Percentiles rank a stretch among this genome's conserved stretches.
phyloP scores from a whole-genome alignment of 2,329 filamentous ascomycete genomes.

The Sarocladiaceae sp. region DNA sequence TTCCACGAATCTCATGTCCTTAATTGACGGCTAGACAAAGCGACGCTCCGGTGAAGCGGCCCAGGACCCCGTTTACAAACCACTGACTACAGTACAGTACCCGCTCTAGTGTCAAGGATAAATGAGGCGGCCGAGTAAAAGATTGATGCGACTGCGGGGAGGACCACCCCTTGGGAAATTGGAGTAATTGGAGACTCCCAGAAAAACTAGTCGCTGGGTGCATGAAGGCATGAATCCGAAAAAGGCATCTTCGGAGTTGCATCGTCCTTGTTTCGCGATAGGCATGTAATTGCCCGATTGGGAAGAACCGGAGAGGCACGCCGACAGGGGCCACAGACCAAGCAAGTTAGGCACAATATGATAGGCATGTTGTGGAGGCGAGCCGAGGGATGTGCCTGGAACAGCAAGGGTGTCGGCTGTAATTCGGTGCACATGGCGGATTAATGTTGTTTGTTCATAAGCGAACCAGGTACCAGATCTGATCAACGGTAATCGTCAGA shows the following conservation, averaged over 20 bases:
- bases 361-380: not conserved
- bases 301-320: not conserved
- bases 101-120: not conserved
- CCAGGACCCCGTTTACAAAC: not conserved
- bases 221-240: not conserved
- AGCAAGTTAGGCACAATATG: too few relatives aligned
- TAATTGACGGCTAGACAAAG: not conserved
- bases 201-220: not conserved
- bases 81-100: not conserved
- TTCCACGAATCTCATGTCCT: not conserved
- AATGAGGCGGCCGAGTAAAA: not conserved
- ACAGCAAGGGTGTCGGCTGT: not conserved
- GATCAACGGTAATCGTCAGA: not conserved
- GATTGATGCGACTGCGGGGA: not conserved
- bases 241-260: constrained; percentile 2
- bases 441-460: not conserved
- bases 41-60: not conserved
- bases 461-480: constrained; percentile 8
- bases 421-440: not conserved
- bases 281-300: constrained; percentile 1
- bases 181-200: constrained; percentile 2
- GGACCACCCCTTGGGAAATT: not conserved
- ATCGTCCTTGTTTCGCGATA: constrained; percentile 1
- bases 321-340: not conserved
- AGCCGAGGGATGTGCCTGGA: not conserved